Evolutionary conservation across 441 rosid species (phyloP).

Genomic region (Adansonia madagascariensis): DNA sequence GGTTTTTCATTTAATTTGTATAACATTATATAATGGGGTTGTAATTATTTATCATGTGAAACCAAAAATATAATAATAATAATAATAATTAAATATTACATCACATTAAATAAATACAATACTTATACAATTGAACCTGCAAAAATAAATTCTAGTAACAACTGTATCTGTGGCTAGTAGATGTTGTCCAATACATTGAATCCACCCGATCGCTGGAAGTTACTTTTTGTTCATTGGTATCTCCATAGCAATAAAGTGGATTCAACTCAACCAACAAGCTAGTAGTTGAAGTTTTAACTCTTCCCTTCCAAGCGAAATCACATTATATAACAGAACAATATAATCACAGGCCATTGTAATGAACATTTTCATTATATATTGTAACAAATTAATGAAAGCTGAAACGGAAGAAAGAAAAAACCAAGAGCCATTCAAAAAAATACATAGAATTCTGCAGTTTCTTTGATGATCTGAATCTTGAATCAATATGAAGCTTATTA

Average conservation of each 20-base stretch:
- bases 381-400: background rate
- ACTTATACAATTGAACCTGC: slow-evolving; percentile 16
- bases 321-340: background rate
- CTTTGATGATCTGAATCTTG: slow-evolving; percentile 1
- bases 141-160: slow-evolving; percentile 10
- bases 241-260: background rate
- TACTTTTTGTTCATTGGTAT: background rate
- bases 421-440: background rate
- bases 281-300: background rate
- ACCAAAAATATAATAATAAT: background rate
- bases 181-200: background rate
- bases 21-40: background rate
- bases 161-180: background rate
- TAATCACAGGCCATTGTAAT: slow-evolving; percentile 4
- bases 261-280: background rate
- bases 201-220: background rate
- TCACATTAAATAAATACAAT: slow-evolving; percentile 14
- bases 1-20: background rate
- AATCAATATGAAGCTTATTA: background rate
- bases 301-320: background rate
- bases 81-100: background rate
- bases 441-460: slow-evolving; percentile 7
- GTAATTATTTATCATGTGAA: background rate
- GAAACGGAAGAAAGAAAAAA: background rate
- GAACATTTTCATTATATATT: background rate